These are phyloP conservation scores for Blumeriella jaapii DNA, from an alignment of 2,329 filamentous ascomycete genomes.

Conservation along the genomic window DNA sequence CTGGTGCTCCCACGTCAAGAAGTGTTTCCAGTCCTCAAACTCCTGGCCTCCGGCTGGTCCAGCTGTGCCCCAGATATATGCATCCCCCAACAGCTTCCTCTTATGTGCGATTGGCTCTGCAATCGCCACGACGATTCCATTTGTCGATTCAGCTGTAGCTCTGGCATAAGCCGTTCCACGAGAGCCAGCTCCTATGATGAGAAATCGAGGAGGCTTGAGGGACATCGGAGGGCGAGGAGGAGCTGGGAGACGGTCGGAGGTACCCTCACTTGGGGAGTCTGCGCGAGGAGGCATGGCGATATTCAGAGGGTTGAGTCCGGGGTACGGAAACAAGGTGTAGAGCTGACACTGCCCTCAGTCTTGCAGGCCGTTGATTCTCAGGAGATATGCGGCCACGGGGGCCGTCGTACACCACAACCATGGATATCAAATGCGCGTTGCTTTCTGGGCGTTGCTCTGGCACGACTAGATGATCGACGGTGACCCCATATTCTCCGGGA, in stretches of 20 bases:
- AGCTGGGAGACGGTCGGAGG: slow-evolving; percentile 17
- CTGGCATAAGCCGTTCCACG: slow-evolving; percentile 65
- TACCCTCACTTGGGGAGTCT: slow-evolving; percentile 13
- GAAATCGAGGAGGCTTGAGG: slow-evolving; percentile 47
- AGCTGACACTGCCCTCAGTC: too few relatives aligned
- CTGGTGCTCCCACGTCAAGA: slow-evolving; percentile 57
- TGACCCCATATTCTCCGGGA: too few relatives aligned
- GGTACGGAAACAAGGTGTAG: too few relatives aligned
- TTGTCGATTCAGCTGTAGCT: slow-evolving; percentile 51
- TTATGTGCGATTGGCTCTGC: slow-evolving; percentile 75
- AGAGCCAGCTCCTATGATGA: slow-evolving; percentile 75
- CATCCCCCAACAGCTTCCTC: slow-evolving; percentile 55
- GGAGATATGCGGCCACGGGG: too few relatives aligned
- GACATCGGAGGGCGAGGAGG: slow-evolving; percentile 26
- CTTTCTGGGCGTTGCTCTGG: too few relatives aligned
- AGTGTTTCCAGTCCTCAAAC: slow-evolving; percentile 65
- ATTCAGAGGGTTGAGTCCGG: too few relatives aligned
- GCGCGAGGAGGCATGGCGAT: slow-evolving; percentile 23
- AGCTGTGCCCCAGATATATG: slow-evolving; percentile 57
- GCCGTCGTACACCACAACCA: too few relatives aligned
- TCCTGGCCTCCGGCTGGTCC: slow-evolving; percentile 47
- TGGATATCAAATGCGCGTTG: too few relatives aligned
- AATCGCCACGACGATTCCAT: slow-evolving; percentile 62
- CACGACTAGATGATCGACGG: too few relatives aligned
- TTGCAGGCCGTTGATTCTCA: too few relatives aligned